These are phyloP conservation scores for Microcera coccophila DNA, from an alignment of 2,329 filamentous ascomycete species.

Conservation along the genomic window DNA sequence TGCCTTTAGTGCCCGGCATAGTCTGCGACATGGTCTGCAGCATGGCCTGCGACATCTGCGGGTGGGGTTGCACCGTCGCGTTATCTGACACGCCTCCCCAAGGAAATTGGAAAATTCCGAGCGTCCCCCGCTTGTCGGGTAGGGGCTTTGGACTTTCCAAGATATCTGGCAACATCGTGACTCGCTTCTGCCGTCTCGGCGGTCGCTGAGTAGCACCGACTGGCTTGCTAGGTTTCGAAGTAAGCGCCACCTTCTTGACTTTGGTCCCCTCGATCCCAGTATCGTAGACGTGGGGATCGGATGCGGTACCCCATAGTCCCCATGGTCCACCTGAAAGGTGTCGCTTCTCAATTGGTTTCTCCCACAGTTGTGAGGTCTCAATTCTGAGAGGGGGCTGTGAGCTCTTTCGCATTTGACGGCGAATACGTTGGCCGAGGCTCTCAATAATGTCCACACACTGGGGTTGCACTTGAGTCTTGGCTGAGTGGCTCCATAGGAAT, in stretches of 20 bases:
- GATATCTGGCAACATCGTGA: slow-evolving; percentile 61
- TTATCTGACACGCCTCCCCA: slow-evolving; percentile 62
- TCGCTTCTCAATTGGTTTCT: slow-evolving; percentile 9
- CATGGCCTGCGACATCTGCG: slow-evolving; percentile 44
- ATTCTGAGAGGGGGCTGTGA: slow-evolving; percentile 18
- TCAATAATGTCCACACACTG: slow-evolving; percentile 8
- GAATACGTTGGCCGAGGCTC: slow-evolving; percentile 6
- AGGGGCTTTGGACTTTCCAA: slow-evolving; percentile 59
- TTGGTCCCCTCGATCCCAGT: no score
- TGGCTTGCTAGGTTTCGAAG: background rate
- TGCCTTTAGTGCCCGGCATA: slow-evolving; percentile 5
- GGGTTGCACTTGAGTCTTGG: slow-evolving; percentile 8
- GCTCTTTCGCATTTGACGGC: slow-evolving; percentile 7
- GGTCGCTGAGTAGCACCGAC: slow-evolving; percentile 46
- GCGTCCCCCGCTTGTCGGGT: slow-evolving; percentile 53
- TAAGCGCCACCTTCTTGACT: background rate
- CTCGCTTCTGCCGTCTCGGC: slow-evolving; percentile 50
- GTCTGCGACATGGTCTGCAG: slow-evolving; percentile 47
- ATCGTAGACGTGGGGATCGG: slow-evolving; percentile 3
- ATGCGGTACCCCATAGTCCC: no score
- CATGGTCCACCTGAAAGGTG: slow-evolving; percentile 15
- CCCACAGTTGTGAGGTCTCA: slow-evolving; percentile 21
- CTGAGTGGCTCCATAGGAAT: slow-evolving; percentile 22
- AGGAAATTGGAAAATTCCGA: slow-evolving; percentile 63
- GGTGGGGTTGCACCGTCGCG: slow-evolving; percentile 41